phyloP scores from a whole-genome alignment of 352 stramenopile species.

The Phytophthora quininea region DNA sequence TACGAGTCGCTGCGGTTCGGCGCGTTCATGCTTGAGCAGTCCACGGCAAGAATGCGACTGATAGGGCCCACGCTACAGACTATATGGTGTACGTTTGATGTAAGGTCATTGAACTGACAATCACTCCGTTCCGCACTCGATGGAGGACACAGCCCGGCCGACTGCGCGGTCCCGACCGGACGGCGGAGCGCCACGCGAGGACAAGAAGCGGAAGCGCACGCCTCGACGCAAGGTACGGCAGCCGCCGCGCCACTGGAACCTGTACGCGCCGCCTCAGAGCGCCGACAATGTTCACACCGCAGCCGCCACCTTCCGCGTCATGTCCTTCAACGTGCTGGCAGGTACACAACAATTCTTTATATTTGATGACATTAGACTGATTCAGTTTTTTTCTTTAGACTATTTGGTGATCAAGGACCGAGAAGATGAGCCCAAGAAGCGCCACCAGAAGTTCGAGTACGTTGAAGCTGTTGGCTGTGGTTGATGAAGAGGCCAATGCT shows the following conservation, averaged over 20 bases:
- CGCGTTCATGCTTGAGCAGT: slow-evolving; percentile 69
- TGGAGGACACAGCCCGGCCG: slow-evolving; percentile 12
- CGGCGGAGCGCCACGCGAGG: background rate
- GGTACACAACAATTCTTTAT: slow-evolving; percentile 29
- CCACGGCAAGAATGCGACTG: slow-evolving; percentile 13
- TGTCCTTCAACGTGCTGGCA: slow-evolving; percentile 79
- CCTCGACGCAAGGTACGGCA: slow-evolving; percentile 8
- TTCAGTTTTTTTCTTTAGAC: slow-evolving; percentile 34
- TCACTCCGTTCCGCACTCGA: slow-evolving; percentile 13
- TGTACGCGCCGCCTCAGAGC: slow-evolving; percentile 47
- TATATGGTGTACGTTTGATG: background rate
- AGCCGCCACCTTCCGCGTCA: slow-evolving; percentile 58
- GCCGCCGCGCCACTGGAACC: slow-evolving; percentile 48
- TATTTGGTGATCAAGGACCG: slow-evolving; percentile 54
- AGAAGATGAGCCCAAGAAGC: slow-evolving; percentile 32
- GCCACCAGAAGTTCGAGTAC: slow-evolving; percentile 60
- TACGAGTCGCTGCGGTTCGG: slow-evolving; percentile 86
- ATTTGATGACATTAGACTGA: slow-evolving; percentile 1
- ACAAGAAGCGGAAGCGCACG: slow-evolving; percentile 17
- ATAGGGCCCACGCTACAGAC: slow-evolving; percentile 1
- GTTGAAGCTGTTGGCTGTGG: background rate
- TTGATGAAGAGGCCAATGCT: background rate
- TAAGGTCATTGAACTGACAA: slow-evolving; percentile 1
- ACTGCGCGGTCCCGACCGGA: background rate
- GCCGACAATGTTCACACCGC: slow-evolving; percentile 21